These are phyloP conservation scores for Fagus crenata DNA, from an alignment of 306 rosid genomes.

Conservation along the genomic window DNA sequence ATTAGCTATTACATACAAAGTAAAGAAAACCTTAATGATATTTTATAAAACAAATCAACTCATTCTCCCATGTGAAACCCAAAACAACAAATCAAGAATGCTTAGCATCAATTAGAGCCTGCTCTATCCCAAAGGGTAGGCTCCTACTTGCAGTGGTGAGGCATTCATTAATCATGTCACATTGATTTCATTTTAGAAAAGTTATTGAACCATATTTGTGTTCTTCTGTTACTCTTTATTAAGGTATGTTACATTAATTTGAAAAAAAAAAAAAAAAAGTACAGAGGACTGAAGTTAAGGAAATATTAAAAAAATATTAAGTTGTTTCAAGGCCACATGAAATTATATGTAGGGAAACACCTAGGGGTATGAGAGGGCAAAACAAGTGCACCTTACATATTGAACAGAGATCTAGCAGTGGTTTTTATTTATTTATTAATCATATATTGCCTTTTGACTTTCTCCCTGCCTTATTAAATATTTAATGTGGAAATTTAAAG, in stretches of 20 bases:
- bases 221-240: too few species aligned
- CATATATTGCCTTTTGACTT: too few species aligned
- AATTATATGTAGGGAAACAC: too few species aligned
- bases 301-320: neutral
- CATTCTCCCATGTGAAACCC: neutral
- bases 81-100: neutral
- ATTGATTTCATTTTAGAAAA: neutral
- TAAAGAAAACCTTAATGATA: neutral
- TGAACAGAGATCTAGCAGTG: too few species aligned
- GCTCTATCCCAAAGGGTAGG: neutral
- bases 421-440: too few species aligned
- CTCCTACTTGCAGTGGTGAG: neutral
- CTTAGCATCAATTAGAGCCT: constrained; percentile 4
- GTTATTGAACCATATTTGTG: too few species aligned
- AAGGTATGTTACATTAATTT: too few species aligned
- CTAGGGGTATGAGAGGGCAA: too few species aligned
- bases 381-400: too few species aligned
- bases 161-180: neutral
- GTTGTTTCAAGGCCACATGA: neutral
- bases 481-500: neutral
- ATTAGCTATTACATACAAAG: neutral
- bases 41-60: neutral
- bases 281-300: neutral
- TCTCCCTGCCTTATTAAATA: neutral
- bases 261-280: neutral